Evolutionary conservation across 495 filamentous ascomycete species (phyloP).

Genomic region (Penicillium bovifimosum): DNA sequence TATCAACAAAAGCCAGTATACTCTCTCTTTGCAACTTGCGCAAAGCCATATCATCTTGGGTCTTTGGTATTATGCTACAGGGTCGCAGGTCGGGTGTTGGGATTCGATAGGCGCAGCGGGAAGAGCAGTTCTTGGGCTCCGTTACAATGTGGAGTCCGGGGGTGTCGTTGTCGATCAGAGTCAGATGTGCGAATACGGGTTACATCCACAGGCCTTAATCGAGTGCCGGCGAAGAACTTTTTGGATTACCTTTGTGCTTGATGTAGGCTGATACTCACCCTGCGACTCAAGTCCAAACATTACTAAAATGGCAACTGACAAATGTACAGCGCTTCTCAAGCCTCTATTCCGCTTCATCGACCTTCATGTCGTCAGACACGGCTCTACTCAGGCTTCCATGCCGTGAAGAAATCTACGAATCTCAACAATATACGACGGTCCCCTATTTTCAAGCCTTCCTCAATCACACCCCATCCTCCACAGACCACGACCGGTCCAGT

Average conservation of each 20-base stretch:
- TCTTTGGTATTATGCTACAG: conserved; percentile 58
- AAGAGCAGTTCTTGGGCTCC: conserved; percentile 50
- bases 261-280: conserved; percentile 38
- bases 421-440: conserved; percentile 43
- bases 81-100: conserved; percentile 48
- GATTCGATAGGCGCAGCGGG: conserved; percentile 56
- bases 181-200: conserved; percentile 48
- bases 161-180: conserved; percentile 42
- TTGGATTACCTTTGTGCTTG: conserved; percentile 60
- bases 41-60: conserved; percentile 59
- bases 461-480: conserved; percentile 22
- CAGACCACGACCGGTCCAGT: conserved; percentile 27
- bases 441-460: conserved; percentile 53
- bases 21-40: conserved; percentile 53
- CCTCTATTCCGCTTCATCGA: conserved; percentile 44
- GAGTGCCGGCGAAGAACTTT: conserved; percentile 64
- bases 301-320: not conserved
- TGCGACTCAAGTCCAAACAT: not conserved
- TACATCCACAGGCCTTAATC: conserved; percentile 51
- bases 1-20: conserved; percentile 44
- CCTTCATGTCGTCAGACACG: conserved; percentile 45
- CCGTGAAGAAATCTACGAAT: conserved; percentile 52
- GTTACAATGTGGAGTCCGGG: conserved; percentile 57
- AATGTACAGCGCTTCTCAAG: conserved; percentile 47
- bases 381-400: conserved; percentile 60